Base-by-base conservation (phyloP, 1,139 yeast species). In the Pneumocystis wakefieldiae region DNA sequence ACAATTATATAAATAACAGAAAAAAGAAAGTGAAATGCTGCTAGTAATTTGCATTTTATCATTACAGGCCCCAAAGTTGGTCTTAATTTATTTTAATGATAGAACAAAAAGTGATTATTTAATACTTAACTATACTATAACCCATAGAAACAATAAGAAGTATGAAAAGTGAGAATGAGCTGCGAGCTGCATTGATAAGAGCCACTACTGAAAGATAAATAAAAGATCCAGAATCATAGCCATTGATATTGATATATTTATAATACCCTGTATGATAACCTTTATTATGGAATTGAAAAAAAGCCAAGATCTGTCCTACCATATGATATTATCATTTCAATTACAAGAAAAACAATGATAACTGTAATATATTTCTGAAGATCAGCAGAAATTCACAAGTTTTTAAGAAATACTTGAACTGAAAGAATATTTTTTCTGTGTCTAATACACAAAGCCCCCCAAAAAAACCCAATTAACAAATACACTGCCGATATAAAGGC, bases 291-390 rank as follows among this genome's bases (percentile, higher is more conserved):
- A 28, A 28, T 28, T 28, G 2, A 36, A 37, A 36, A 37, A 32
- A n/a, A 37, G 15, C 7, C 3, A 17, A 2, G 2, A 37, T 37
- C 6, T 32, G 17, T 32, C n/a, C 17, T 29, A 3, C 95, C 90
- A 96, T 97, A 91, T 59, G 89, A 85, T 62, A 89, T 83, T 64
- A 90, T 81, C 69, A 92, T 87, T 73, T 92, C 98, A 59, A 85
- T 78, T 0, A 95, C 86, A 72, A 92, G 80, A 69, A 90, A 87
- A 8, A 84, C 85, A 68, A 87, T 85, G 77, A 91, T 87, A 1
- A 87, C 95, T 63, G 94, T 82, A 42, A 64, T 64, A 57, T 61
- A 62, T 58, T 61, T 42, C 61, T 62, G 19, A 35, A 41, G 5
- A 62, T 57, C 15, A 62, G 60, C 24, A 64, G 60, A 36, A 59